Percentiles rank a stretch among this genome's conserved stretches.
phyloP scores from a whole-genome alignment of 345 rosid genomes.

The Cochlearia excelsa region DNA sequence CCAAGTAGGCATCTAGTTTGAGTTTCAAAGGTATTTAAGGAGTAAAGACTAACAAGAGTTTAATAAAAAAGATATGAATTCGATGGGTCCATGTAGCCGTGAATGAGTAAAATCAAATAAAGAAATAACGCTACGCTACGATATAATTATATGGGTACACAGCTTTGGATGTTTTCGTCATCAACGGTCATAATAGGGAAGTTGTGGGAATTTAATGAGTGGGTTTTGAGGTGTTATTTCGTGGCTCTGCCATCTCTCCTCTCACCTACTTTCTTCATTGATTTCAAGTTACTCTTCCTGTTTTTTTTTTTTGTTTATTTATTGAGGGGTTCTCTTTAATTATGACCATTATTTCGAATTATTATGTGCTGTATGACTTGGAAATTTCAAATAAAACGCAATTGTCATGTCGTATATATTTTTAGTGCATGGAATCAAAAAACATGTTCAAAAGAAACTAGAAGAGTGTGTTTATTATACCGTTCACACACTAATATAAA shows the following conservation, averaged over 20 bases:
- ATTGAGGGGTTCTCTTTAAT: slow-evolving; percentile 14
- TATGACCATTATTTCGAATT: slow-evolving; percentile 31
- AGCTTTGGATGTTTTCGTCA: too few relatives aligned
- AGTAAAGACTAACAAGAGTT: slow-evolving; percentile 27
- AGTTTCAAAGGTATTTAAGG: slow-evolving; percentile 24
- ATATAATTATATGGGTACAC: slow-evolving; percentile 5
- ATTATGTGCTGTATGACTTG: slow-evolving; percentile 12
- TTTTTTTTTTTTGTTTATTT: background rate
- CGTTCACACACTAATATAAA: too few relatives aligned
- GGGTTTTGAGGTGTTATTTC: slow-evolving; percentile 16
- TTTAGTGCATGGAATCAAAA: too few relatives aligned
- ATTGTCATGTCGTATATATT: too few relatives aligned
- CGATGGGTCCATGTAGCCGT: slow-evolving; percentile 19
- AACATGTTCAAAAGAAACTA: too few relatives aligned
- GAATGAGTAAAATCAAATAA: background rate
- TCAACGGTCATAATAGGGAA: slow-evolving; percentile 40
- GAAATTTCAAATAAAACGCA: too few relatives aligned
- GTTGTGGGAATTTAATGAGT: slow-evolving; percentile 33
- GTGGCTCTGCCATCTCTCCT: slow-evolving; percentile 35
- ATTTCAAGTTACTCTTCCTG: slow-evolving; percentile 36
- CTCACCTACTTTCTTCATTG: slow-evolving; percentile 24
- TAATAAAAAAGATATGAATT: slow-evolving; percentile 6
- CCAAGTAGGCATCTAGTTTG: slow-evolving; percentile 15
- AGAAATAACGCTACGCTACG: background rate
- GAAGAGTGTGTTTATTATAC: too few relatives aligned